Evolutionary conservation across 192 early-diverging fungal genomes (phyloP), one percentile per base, ranked within the genome.

Genomic region (Coemansia sp.): DNA sequence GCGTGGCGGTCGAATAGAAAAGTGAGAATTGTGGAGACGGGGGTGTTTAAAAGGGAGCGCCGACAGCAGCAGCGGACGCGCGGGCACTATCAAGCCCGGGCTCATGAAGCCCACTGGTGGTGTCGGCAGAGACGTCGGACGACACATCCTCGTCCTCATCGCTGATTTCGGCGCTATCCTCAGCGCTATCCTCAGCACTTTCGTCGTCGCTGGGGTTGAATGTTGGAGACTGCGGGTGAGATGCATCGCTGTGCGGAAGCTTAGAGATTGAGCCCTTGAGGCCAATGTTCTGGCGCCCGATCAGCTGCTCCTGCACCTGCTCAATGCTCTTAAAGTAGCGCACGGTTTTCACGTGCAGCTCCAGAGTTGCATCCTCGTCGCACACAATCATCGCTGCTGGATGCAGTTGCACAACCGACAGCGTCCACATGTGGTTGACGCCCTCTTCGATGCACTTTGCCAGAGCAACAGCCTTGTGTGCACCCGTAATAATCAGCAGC

Each of bases 371-470:
- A 57, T 94, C 92, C 73, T 94, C 92, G 76, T 94, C 92, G 63
- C 92, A 94, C 40, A 91, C 90, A 75, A 93, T 84, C 85, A 93
- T 85, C 37, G 88, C 88, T 40, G 86, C 86, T 25, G 90, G 88
- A 59, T 93, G 90, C 37, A 89, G 72, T 74, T 93, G 90, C 65
- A 93, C 87, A 20, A 89, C 91, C 14, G 89, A 91, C 57, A 94
- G 87, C 12, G 90, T 92, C 89, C 89, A 94, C 90, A 93, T 93
- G 82, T 92, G 90, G 82, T 94, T 94, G 65, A 94, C 88, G 17
- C 90, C 88, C 60, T 87, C 86, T 53, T 83, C 91, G 52, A 93
- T 90, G 74, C 90, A 92, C 81, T 93, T 92, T 63, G 90, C 89
- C 57, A 93, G 71, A 1, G 91, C 90, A 42, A 91, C 75, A 20